Conservation (phyloP, 805 yeast genomes). For the Zygosaccharomyces bailii region DNA sequence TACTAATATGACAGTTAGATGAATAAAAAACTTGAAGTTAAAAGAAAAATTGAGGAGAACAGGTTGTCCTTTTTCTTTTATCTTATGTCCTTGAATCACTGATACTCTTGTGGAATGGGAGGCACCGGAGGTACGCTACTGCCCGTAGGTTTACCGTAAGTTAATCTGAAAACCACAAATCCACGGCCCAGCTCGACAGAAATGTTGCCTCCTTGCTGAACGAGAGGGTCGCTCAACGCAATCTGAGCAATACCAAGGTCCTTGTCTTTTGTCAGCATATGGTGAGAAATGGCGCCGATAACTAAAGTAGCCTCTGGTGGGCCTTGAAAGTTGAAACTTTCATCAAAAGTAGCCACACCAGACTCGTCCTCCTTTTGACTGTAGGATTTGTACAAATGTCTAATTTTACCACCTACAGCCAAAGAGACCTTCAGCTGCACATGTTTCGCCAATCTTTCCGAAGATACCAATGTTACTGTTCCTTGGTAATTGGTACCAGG, state of each 20-base stretch:
- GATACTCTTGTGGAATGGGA: constrained; percentile 15
- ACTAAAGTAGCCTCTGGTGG: constrained; percentile 56
- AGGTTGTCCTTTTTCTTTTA: not conserved
- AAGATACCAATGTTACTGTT: constrained; percentile 48
- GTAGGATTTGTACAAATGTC: constrained; percentile 65
- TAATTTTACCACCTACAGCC: constrained; percentile 44
- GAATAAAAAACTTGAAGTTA: no score
- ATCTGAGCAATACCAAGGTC: constrained; percentile 61
- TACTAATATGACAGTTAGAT: no score
- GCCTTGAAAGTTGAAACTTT: constrained; percentile 64
- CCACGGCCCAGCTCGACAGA: constrained; percentile 33
- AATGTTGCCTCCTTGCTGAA: constrained; percentile 31
- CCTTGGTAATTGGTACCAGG: constrained; percentile 45
- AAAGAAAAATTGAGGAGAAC: not conserved
- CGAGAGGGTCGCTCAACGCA: constrained; percentile 43
- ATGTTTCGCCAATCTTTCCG: constrained; percentile 41
- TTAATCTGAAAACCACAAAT: constrained; percentile 28
- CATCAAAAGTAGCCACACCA: constrained; percentile 55
- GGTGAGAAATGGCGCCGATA: constrained; percentile 62
- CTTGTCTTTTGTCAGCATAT: constrained; percentile 65
- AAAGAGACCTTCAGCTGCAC: constrained; percentile 54
- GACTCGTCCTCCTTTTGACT: constrained; percentile 46
- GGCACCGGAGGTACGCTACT: constrained; percentile 15
- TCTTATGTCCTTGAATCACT: not conserved
- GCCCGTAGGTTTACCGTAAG: constrained; percentile 21